Evolutionary conservation across 2,329 filamentous ascomycete genomes (phyloP), one percentile per base, ranked within the genome.

Genomic region (Xylariaceae sp.): DNA sequence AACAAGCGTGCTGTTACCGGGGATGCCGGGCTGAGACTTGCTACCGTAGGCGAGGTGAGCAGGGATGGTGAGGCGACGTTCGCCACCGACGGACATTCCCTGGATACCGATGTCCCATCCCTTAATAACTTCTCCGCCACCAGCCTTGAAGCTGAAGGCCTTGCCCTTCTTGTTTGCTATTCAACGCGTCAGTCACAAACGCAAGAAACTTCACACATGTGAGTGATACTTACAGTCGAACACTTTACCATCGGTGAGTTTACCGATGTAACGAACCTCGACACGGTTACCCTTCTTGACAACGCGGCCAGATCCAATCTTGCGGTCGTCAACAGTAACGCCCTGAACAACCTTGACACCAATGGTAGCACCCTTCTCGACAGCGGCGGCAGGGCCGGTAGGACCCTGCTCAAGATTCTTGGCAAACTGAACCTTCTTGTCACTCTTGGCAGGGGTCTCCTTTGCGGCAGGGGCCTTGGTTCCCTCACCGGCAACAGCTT

Each of bases 401-500:
- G 94, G 94, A 61, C 94, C 94, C 77, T 96, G 92, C 82, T 97
- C 94, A 64, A 99, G 90, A 77, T 97, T 92, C 84, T 97, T 97
- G 73, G 94, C 93, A 75, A 99, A 99, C 76, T 96, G 91, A 62
- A 99, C 94, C 82, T 97, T 97, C 86, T 97, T 97, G 76, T 89
- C 88, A 59, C 81, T 79, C 81, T 85, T 85, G 5, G 23, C 23
- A 30, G 23, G 23, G 23, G 5, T 5, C 23, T 77, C 75, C 66
- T 80, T 79, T 63, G 75, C 76, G 56, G 78, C 77, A 58, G 82
- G 80, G 62, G 84, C 78, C 74, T 87, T 86, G 66, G 82, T 77
- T 67, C 82, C 78, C 65, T 82, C 78, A 68, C 87, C 83, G 55
- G 82, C 77, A 61, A 88, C 85, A 61, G 94, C 87, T 73, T 97